phyloP scores from a whole-genome alignment of 768 basidiomycete species.

The Trametes gibbosa region DNA sequence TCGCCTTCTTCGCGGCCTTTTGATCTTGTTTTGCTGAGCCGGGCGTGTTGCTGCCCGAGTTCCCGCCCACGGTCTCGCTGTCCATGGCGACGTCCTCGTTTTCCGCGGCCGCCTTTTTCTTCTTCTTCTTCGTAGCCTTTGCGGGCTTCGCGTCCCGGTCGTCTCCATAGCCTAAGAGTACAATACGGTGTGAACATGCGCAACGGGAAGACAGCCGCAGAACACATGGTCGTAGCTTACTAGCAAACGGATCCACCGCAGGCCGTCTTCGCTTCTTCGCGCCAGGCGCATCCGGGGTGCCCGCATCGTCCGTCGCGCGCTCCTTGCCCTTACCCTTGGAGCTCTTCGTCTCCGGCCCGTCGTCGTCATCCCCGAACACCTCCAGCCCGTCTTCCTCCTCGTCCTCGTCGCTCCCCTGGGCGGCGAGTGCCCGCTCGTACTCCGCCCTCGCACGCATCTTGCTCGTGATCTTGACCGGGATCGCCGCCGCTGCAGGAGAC shows the following conservation, averaged over 20 bases:
- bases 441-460: conserved; percentile 73
- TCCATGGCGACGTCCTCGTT: conserved; percentile 15
- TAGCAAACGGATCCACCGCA: conserved; percentile 64
- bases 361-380: conserved; percentile 37
- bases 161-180: conserved; percentile 34
- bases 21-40: conserved; percentile 26
- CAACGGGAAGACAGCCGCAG: too few species aligned
- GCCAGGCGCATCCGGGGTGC: neutral
- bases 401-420: conserved; percentile 43
- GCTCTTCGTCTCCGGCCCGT: conserved; percentile 23
- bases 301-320: conserved; percentile 2
- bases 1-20: conserved; percentile 34
- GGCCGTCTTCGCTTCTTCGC: conserved; percentile 49
- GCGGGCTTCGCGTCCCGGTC: conserved; percentile 10
- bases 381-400: conserved; percentile 36
- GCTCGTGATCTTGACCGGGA: conserved; percentile 58
- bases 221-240: too few species aligned
- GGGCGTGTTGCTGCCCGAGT: conserved; percentile 27
- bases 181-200: conserved; percentile 12
- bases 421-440: conserved; percentile 56
- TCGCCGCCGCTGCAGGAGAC: conserved; percentile 6
- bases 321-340: conserved; percentile 27
- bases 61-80: conserved; percentile 5
- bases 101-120: conserved; percentile 5
- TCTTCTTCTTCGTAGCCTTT: conserved; percentile 14